These are phyloP conservation scores for Lyophyllum shimeji DNA, from an alignment of 768 basidiomycete species.

Conservation along the genomic window DNA sequence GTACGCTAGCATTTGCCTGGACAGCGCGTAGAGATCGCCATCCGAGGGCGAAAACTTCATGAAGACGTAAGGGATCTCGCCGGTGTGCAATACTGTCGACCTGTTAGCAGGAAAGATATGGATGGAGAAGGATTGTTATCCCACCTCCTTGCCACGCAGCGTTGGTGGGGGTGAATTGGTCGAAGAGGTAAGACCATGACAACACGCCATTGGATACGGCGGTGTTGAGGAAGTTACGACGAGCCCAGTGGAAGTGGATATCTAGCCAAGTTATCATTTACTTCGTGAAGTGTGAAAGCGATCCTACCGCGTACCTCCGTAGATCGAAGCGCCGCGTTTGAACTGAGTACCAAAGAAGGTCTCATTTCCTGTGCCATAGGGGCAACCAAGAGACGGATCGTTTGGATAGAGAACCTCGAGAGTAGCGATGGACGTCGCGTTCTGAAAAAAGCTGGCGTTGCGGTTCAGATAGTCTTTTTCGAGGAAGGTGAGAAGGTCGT, in stretches of 20 bases:
- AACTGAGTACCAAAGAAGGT: slow-evolving; percentile 30
- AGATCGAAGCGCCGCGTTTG: slow-evolving; percentile 20
- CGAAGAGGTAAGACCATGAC: slow-evolving; percentile 16
- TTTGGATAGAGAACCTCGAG: slow-evolving; percentile 40
- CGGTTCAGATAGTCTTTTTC: slow-evolving; percentile 20
- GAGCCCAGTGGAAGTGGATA: slow-evolving; percentile 20
- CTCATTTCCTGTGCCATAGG: slow-evolving; percentile 40
- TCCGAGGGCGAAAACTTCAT: slow-evolving; percentile 18
- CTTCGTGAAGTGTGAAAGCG: not conserved
- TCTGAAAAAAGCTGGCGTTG: slow-evolving; percentile 20
- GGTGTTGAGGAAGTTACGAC: slow-evolving; percentile 16
- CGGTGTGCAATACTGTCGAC: slow-evolving; percentile 16
- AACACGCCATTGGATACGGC: slow-evolving; percentile 10
- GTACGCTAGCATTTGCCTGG: slow-evolving; percentile 17
- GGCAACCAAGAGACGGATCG: slow-evolving; percentile 38
- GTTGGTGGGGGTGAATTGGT: slow-evolving; percentile 11
- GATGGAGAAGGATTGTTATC: not conserved
- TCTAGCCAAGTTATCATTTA: slow-evolving; percentile 2
- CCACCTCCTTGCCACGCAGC: slow-evolving; percentile 20
- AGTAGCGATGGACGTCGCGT: slow-evolving; percentile 13
- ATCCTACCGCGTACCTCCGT: slow-evolving; percentile 8
- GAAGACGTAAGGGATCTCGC: slow-evolving; percentile 20
- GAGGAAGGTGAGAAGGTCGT: slow-evolving; percentile 18
- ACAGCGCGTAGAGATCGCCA: slow-evolving; percentile 9
- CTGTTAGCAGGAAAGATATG: not conserved